phyloP scores from a whole-genome alignment of 257 asterid species.

The Solanum infundibuliforme region DNA sequence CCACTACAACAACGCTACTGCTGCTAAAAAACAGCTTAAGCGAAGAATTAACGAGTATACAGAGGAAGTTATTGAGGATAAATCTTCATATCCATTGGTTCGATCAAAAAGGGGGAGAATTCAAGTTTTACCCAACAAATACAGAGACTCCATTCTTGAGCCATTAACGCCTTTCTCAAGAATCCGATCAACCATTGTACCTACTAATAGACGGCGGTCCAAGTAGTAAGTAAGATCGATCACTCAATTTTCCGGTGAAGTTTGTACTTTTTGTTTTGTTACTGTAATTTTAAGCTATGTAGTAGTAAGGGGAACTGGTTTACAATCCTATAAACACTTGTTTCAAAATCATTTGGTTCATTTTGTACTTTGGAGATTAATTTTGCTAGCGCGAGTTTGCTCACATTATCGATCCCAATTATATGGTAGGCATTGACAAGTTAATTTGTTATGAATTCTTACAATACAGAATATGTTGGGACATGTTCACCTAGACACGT shows the following conservation, averaged over 20 bases:
- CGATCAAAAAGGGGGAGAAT: conserved; percentile 5
- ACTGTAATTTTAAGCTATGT: not conserved
- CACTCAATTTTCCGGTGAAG: not conserved
- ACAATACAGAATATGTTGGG: not conserved
- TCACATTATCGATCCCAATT: not conserved
- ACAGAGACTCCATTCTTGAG: conserved; percentile 6
- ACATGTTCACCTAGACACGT: not conserved
- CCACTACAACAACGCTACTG: not conserved
- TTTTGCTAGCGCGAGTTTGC: not conserved
- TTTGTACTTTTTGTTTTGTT: not conserved
- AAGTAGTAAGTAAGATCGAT: conserved; percentile 1
- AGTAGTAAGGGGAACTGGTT: not conserved
- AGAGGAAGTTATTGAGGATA: not conserved
- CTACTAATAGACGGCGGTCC: conserved; percentile 1
- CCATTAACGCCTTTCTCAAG: not conserved
- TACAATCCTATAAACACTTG: not conserved
- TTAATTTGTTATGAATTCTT: not conserved
- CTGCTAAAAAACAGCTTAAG: not conserved
- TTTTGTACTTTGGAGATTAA: not conserved
- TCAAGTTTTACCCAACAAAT: conserved; percentile 10
- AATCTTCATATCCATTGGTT: not conserved
- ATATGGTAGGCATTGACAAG: not conserved
- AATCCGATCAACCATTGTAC: not conserved
- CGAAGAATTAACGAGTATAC: not conserved
- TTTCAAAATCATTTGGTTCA: not conserved